Evolutionary conservation across 306 rosid genomes (phyloP), one percentile per base, ranked within the genome.

Genomic region (Delonix regia): DNA sequence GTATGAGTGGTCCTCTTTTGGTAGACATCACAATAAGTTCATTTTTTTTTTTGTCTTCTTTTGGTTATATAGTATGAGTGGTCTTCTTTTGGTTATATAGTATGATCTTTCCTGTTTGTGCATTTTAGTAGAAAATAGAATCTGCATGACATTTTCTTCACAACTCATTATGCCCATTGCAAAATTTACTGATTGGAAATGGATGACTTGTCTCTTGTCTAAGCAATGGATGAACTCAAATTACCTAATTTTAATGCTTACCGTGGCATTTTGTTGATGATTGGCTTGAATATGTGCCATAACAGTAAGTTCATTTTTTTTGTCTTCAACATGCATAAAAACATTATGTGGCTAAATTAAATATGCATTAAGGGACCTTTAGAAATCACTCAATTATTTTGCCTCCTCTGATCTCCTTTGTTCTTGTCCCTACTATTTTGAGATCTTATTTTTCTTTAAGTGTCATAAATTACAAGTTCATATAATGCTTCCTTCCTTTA

Each of bases 211-310:
- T 62, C 78, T 33, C 78, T 25, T 69, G 14, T 49, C 51, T 41
- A 27, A 51, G 55, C 61, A 42, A 59, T 62, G 18, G 74, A 83
- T 79, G 74, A 61, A 78, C 67, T 78, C 55, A 74, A 68, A 56
- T 69, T 75, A 24, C 66, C 18, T 60, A 64, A n/a, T 21, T 55
- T 13, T 79, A 75, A 53, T 18, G 52, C 81, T 69, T 41, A 30
- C 71, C 59, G 55, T 16, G 39, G 19, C 59, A 55, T 44, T 14
- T 47, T 52, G 59, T 56, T 9, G 24, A 25, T 68, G 44, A 24
- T 53, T 19, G 72, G 27, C 33, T 59, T 73, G 49, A 53, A 19
- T 57, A 10, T 78, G 44, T 74, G 13, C 62, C 47, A 10, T 78
- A 49, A 68, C 52, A 47, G 21, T 55, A 78, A 7, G 63, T 5